Conservation (phyloP, 495 filamentous ascomycete genomes). For the Pseudomonodictys pantanalensis region DNA sequence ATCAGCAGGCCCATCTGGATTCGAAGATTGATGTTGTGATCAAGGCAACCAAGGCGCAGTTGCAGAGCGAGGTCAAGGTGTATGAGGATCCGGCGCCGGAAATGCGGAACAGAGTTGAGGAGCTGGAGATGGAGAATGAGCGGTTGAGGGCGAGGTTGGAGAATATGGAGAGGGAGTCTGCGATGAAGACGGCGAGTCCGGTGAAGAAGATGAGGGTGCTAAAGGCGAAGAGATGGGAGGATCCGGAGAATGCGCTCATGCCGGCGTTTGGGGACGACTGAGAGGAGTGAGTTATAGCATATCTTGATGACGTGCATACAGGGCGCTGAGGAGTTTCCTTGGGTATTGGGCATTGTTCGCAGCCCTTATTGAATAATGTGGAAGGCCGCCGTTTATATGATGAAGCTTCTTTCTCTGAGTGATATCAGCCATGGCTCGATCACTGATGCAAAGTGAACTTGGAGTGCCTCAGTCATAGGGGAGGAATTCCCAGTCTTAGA, state of each 20-base stretch:
- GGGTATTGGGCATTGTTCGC: neutral
- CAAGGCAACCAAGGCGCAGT: constrained; percentile 41
- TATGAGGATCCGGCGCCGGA: constrained; percentile 33
- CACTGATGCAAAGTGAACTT: neutral
- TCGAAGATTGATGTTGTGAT: constrained; percentile 85
- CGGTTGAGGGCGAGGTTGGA: constrained; percentile 37
- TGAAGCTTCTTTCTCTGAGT: too few species aligned
- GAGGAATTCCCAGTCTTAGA: neutral
- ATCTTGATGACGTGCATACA: neutral
- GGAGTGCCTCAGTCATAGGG: neutral
- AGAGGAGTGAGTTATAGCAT: neutral
- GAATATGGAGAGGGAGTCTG: constrained; percentile 33
- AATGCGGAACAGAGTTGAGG: constrained; percentile 25
- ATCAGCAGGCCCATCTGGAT: constrained; percentile 78
- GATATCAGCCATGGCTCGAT: too few species aligned
- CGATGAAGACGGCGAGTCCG: constrained; percentile 36
- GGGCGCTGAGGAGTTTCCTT: neutral
- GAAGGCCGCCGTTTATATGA: too few species aligned
- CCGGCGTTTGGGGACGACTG: constrained; percentile 5
- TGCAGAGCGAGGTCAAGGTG: constrained; percentile 20
- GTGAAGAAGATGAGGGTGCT: constrained; percentile 45
- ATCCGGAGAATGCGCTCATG: constrained; percentile 19
- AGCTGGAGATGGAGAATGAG: constrained; percentile 42
- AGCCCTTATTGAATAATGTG: neutral
- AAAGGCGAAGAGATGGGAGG: constrained; percentile 44